Evolutionary conservation across 768 basidiomycete species (phyloP), one percentile per base, ranked within the genome.

Genomic region (Termitomyces sp.): DNA sequence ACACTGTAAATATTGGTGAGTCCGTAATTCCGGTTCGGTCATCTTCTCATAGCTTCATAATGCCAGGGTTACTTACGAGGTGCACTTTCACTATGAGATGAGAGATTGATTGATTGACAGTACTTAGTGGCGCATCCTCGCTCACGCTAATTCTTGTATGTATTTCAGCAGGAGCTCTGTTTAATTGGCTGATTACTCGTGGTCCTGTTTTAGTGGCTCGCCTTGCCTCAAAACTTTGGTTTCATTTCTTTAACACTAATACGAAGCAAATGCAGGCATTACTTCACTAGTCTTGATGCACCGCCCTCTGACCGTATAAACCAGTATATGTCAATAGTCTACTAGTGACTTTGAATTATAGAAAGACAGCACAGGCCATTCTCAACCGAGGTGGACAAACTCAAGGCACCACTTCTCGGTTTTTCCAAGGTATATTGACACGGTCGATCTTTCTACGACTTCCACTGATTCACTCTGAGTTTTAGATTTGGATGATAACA

Each of bases 1-100:
- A 57, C 11, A 57, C 56, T 7, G 46, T 57, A 11, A 57, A 57
- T 43, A 57, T 57, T 43, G 56, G 56, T 57, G 11, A 37, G 56
- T 7, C 28, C 24, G 19, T 19, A 24, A 8, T 3, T 0, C 30
- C 10, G 30, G 30, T 32, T 32, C 10, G 30, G 10, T 32, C 1
- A 32, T 32, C 9, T 32, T 32, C 30, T 41, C 34, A 24, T 19
- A 24, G 5, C 3, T 0, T 26, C n/a, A 17, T 9, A 9, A 8
- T 5, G 24, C 19, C 22, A 57, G 56, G 56, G 10, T 17, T 57
- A 22, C 41, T 57, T n/a, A 57, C 56, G 6, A 57, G 56, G 56
- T 53, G 11, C 2, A 46, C 5, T 15, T 12, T 8, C 0, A 19
- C 32, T 24, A 6, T 24, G 17, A 34, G 2, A 26, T 22, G 24